Conservation (phyloP, 805 yeast species). For the Monosporozyma solicola region DNA sequence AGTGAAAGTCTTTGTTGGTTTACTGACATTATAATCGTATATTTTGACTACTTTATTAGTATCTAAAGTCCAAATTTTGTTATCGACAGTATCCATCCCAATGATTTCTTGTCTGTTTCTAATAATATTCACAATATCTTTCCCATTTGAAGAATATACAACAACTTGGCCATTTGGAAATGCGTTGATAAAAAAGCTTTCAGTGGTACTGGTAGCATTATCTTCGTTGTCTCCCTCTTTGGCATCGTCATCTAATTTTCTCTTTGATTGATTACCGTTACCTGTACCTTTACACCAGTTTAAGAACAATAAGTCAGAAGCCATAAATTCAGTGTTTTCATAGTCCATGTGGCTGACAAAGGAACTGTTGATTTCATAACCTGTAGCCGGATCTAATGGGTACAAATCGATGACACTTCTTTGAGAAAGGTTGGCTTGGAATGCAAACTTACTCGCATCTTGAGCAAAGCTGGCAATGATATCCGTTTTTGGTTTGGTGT, state of each 20-base stretch:
- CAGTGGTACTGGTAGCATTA: constrained; percentile 4
- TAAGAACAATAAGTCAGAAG: constrained; percentile 17
- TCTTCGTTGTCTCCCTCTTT: constrained; percentile 8
- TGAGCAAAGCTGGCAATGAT: constrained; percentile 22
- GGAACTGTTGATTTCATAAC: constrained; percentile 24
- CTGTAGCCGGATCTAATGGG: constrained; percentile 22
- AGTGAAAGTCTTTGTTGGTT: constrained; percentile 31
- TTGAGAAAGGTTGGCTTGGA: constrained; percentile 27
- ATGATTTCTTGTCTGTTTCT: constrained; percentile 31
- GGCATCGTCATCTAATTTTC: constrained; percentile 8
- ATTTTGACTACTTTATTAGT: constrained; percentile 28
- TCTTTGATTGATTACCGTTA: constrained; percentile 11
- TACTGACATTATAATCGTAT: constrained; percentile 22
- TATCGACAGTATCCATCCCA: constrained; percentile 29
- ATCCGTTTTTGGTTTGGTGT: constrained; percentile 6
- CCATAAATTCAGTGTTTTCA: constrained; percentile 24
- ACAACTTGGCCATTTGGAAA: constrained; percentile 27
- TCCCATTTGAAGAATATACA: constrained; percentile 26
- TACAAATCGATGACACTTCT: constrained; percentile 29
- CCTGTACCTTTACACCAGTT: constrained; percentile 21
- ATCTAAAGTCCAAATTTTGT: constrained; percentile 30
- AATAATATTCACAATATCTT: constrained; percentile 30
- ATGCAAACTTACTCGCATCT: constrained; percentile 27
- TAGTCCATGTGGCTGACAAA: constrained; percentile 25
- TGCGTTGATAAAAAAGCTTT: constrained; percentile 23